These are phyloP conservation scores for Chondrus crispus DNA, from an alignment of 23 red algal genomes.

Conservation along the genomic window DNA sequence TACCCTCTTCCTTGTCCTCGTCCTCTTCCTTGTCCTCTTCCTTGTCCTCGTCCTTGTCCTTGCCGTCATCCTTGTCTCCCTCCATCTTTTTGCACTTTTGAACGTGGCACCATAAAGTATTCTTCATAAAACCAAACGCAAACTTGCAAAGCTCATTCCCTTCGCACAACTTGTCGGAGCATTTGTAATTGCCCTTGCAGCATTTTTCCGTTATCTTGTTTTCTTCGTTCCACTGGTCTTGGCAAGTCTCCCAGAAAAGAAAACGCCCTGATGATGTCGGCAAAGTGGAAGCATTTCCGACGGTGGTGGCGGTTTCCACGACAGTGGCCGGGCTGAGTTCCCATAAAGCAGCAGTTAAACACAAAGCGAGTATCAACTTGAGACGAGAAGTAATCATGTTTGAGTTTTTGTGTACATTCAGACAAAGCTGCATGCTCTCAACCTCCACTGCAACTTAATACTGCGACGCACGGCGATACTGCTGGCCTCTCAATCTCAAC, in stretches of 20 bases:
- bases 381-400: too few relatives aligned
- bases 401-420: too few relatives aligned
- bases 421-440: too few relatives aligned
- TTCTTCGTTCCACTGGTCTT: background rate
- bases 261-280: background rate
- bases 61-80: background rate
- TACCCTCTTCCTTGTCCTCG: background rate
- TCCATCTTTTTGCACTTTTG: slow-evolving; percentile 3
- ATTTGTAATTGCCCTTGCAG: slow-evolving; percentile 28
- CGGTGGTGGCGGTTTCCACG: background rate
- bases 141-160: slow-evolving; percentile 32
- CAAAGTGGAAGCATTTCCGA: background rate
- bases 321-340: too few relatives aligned
- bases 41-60: slow-evolving; percentile 1
- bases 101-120: slow-evolving; percentile 29
- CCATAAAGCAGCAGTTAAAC: too few relatives aligned
- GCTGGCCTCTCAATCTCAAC: too few relatives aligned
- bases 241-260: slow-evolving; percentile 1
- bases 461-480: too few relatives aligned
- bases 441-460: too few relatives aligned
- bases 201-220: slow-evolving; percentile 19
- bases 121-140: slow-evolving; percentile 27
- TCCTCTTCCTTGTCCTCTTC: background rate
- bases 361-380: too few relatives aligned
- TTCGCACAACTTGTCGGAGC: slow-evolving; percentile 28